Base-by-base conservation (phyloP, 371 early-diverging fungal species). In the Nematocida sp. region DNA sequence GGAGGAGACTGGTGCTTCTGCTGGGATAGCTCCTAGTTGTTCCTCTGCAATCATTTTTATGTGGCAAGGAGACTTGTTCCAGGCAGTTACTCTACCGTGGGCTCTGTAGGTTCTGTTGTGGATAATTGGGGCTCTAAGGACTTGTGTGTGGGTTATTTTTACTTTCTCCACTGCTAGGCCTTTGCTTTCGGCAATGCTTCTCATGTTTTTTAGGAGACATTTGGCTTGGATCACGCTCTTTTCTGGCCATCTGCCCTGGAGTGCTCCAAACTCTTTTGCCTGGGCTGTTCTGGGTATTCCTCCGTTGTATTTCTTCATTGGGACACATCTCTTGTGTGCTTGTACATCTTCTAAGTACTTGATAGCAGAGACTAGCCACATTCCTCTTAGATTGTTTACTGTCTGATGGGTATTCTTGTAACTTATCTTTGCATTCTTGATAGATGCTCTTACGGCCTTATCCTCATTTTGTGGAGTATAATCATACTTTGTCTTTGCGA, bases 371-470 rank as follows among this genome's bases (percentile, higher is more conserved):
- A 84, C 83, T 75, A 95, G 86, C 87, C 88, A 90, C 87, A 90
- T 86, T 81, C 94, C 95, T 79, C 88, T 86, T 84, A 98, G 87
- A 81, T 92, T 92, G 80, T 85, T 88, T 81, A 94, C 94, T 75
- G 93, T 88, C 86, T 98, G 96, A 79, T 90, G 90, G 74, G 96
- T 95, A 90, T 96, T 96, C 88, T 90, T 89, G 87, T 88, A 90
- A 48, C 76, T 77, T 13, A 80, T 79, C 35, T 78, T 76, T 41
- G 82, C 81, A 67, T 80, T 78, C 35, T 79, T 65, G 9, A 78
- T 70, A 19, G 76, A 58, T 21, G 77, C 77, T 55, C 75, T 81
- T 29, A 81, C 81, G 17, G 81, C 75, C 48, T 79, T 81, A 15
- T 76, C 52, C 15, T 75, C 40, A 41, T 75, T 63, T 27, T 61